Conservation (phyloP, 2,329 filamentous ascomycete species). For the Talaromyces albobiverticillius region DNA sequence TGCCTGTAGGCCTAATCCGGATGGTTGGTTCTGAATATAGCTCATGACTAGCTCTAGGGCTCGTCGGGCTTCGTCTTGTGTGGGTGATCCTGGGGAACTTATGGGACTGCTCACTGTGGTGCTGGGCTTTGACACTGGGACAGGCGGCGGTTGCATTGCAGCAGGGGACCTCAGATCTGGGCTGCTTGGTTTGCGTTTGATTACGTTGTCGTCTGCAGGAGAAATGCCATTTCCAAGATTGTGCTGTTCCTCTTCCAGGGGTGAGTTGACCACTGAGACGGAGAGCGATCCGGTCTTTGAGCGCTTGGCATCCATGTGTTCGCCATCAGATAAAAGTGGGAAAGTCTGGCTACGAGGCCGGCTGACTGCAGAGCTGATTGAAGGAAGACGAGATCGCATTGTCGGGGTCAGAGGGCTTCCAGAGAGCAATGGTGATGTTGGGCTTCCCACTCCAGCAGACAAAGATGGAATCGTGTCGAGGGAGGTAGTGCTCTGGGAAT, state of each 20-base stretch:
- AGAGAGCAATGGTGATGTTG: conserved; percentile 74
- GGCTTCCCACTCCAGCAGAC: conserved; percentile 69
- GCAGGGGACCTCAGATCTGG: conserved; percentile 39
- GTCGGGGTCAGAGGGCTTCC: conserved; percentile 67
- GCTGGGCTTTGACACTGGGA: conserved; percentile 38
- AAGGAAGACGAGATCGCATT: conserved; percentile 49
- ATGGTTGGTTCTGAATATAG: conserved; percentile 72
- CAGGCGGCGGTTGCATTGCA: conserved; percentile 38
- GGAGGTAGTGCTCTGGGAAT: conserved; percentile 66
- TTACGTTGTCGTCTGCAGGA: conserved; percentile 26
- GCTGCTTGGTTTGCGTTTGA: conserved; percentile 45
- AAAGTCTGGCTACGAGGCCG: conserved; percentile 86
- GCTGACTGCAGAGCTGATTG: conserved; percentile 57
- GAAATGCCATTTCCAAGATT: not conserved
- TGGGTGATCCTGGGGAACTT: conserved; percentile 64
- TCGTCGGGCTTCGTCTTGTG: conserved; percentile 78
- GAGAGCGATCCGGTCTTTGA: conserved; percentile 36
- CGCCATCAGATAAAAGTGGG: conserved; percentile 60
- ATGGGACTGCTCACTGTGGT: conserved; percentile 44
- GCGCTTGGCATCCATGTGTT: conserved; percentile 56
- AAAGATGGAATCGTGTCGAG: conserved; percentile 66
- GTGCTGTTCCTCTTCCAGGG: conserved; percentile 45
- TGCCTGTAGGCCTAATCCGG: conserved; percentile 61
- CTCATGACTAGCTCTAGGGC: conserved; percentile 78
- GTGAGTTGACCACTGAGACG: conserved; percentile 50